Evolutionary conservation across 352 stramenopile species (phyloP), one percentile per base, ranked within the genome.

Genomic region (Plasmopara halstedii): DNA sequence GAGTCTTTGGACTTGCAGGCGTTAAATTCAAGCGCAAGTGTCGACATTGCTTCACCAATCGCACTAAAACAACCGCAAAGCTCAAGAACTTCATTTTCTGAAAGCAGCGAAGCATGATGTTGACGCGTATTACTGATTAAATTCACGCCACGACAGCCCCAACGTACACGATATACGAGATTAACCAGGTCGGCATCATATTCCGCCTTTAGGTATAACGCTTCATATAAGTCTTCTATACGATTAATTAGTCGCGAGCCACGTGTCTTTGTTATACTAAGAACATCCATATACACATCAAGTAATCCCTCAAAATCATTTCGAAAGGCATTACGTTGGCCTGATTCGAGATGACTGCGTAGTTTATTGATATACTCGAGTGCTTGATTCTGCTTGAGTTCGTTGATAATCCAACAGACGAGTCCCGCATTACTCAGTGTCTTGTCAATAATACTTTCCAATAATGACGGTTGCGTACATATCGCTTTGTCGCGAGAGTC

Each of bases 221-320:
- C 42, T 55, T 67, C 53, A 33, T 58, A 31, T 6, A 67, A 42
- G 36, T 63, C 58, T 50, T 67, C 58, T 21, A 67, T 67, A 22
- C 53, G 53, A 54, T 63, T 59, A 48, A 52, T 62, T 11, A 67
- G 40, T 7, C 48, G 37, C 6, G 37, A 21, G 20, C 53, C 58
- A 25, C 48, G 53, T 13, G 8, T 11, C 53, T 56, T 60, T 6
- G 58, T 31, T 32, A 67, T 50, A 19, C 53, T 29, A 0, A 67
- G 41, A 23, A 43, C 51, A 14, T 67, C 53, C 53, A 67, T 67
- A 39, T 63, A 67, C 19, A 63, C 40, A 6, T 43, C 44, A 14
- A 67, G 26, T 6, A 67, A 44, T 13, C 29, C 39, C 43, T 67
- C 53, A 50, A 67, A 67, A 43, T 62, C 53, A n/a, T 39, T 56